These are phyloP conservation scores for Berberis thunbergii DNA, from an alignment of 164 flowering plant genomes.

Conservation along the genomic window DNA sequence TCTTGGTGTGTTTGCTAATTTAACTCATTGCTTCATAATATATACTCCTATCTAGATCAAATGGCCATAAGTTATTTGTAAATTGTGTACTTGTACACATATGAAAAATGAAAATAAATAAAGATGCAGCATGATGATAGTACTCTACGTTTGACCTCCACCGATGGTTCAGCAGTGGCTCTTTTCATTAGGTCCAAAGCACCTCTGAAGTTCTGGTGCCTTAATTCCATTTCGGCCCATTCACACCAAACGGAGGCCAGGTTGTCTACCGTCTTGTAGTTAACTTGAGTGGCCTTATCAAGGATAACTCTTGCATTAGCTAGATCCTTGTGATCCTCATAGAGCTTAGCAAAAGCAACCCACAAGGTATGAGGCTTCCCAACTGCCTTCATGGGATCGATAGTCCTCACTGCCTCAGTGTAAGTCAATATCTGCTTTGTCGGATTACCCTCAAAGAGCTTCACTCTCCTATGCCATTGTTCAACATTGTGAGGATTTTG, in stretches of 20 bases:
- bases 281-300: constrained; percentile 91
- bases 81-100: no score
- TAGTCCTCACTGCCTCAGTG: constrained; percentile 91
- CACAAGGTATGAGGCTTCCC: constrained; percentile 96
- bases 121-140: background rate
- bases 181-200: constrained; percentile 82
- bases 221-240: constrained; percentile 93
- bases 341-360: constrained; percentile 87
- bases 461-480: constrained; percentile 90
- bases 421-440: constrained; percentile 61
- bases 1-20: no score
- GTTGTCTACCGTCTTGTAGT: constrained; percentile 75
- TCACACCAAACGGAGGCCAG: constrained; percentile 91
- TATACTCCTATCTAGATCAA: no score
- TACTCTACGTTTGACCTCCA: constrained; percentile 90
- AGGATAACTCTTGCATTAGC: constrained; percentile 86
- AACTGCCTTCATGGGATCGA: constrained; percentile 92
- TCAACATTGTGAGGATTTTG: constrained; percentile 97
- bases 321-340: constrained; percentile 65
- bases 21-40: no score
- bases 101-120: no score
- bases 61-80: no score
- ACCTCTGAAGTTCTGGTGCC: constrained; percentile 70
- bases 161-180: constrained; percentile 91
- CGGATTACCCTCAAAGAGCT: constrained; percentile 81